phyloP scores from a whole-genome alignment of 768 basidiomycete species.

The Pisolithus microcarpus region DNA sequence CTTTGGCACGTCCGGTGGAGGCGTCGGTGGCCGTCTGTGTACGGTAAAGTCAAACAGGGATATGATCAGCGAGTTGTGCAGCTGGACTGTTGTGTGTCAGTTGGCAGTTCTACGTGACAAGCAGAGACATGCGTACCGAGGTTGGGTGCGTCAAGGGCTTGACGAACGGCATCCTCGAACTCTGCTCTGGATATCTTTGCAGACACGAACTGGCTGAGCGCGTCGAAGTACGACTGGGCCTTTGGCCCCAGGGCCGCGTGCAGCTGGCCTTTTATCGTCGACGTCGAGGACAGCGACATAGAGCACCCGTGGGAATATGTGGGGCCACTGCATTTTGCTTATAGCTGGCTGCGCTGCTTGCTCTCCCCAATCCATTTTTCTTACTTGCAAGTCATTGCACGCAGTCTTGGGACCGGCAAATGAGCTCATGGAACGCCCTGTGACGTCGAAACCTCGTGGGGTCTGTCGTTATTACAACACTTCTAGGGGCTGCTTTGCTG shows the following conservation, averaged over 20 bases:
- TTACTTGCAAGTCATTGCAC: no score
- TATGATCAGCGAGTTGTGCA: conserved; percentile 80
- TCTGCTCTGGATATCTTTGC: conserved; percentile 65
- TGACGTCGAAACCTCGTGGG: conserved; percentile 65
- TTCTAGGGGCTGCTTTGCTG: conserved; percentile 62
- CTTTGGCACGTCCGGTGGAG: conserved; percentile 53
- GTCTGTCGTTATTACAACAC: conserved; percentile 61
- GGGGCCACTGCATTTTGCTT: not conserved
- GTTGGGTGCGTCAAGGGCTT: conserved; percentile 51
- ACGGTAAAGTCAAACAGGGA: conserved; percentile 76
- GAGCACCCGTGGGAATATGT: conserved; percentile 6
- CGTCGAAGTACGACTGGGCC: conserved; percentile 52
- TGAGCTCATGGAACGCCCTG: conserved; percentile 43
- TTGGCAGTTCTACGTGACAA: conserved; percentile 29
- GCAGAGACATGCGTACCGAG: conserved; percentile 33
- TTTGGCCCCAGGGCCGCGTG: conserved; percentile 54
- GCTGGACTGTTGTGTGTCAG: conserved; percentile 43
- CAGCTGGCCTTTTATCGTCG: conserved; percentile 65
- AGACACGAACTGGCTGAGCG: conserved; percentile 60
- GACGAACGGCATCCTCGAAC: conserved; percentile 66
- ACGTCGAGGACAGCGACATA: conserved; percentile 74
- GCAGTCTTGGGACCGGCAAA: not conserved
- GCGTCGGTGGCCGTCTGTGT: conserved; percentile 59
- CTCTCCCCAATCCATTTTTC: not conserved
- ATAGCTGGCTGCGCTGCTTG: conserved; percentile 46